phyloP scores from a whole-genome alignment of 1,284 basidiomycete genomes.

The Leccinum insolens region DNA sequence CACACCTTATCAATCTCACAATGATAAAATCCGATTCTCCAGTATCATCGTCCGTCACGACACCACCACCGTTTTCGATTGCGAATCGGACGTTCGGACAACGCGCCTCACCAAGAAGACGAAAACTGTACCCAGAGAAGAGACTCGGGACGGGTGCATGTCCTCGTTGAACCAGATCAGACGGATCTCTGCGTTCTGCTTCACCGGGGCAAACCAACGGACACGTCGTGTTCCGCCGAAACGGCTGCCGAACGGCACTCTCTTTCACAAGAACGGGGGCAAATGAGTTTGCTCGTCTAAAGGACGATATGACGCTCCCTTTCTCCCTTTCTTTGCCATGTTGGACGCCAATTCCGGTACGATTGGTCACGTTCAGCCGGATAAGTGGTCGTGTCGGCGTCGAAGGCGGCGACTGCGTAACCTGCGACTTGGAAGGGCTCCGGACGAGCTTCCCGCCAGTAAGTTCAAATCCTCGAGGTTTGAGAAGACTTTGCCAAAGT shows the following conservation, averaged over 20 bases:
- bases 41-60: conserved; percentile 40
- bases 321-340: conserved; percentile 23
- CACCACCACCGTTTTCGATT: conserved; percentile 60
- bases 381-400: conserved; percentile 17
- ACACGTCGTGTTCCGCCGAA: conserved; percentile 44
- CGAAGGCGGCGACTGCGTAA: conserved; percentile 14
- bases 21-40: conserved; percentile 65
- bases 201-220: conserved; percentile 22
- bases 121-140: conserved; percentile 59
- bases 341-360: conserved; percentile 4
- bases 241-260: conserved; percentile 45
- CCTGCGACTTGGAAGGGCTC: conserved; percentile 36
- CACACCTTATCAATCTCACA: conserved; percentile 70
- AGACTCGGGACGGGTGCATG: conserved; percentile 27
- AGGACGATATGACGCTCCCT: conserved; percentile 54
- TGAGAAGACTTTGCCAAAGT: conserved; percentile 68
- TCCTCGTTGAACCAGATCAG: conserved; percentile 11
- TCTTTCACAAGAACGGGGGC: conserved; percentile 38
- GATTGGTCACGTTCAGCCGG: neutral
- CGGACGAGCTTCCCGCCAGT: conserved; percentile 55
- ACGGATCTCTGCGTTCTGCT: conserved; percentile 16
- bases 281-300: conserved; percentile 62
- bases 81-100: conserved; percentile 55
- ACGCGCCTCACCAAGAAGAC: conserved; percentile 65
- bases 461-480: conserved; percentile 63